Evolutionary conservation across 805 yeast genomes (phyloP), one percentile per base, ranked within the genome.

Genomic region (Saccharomycopsis vini): DNA sequence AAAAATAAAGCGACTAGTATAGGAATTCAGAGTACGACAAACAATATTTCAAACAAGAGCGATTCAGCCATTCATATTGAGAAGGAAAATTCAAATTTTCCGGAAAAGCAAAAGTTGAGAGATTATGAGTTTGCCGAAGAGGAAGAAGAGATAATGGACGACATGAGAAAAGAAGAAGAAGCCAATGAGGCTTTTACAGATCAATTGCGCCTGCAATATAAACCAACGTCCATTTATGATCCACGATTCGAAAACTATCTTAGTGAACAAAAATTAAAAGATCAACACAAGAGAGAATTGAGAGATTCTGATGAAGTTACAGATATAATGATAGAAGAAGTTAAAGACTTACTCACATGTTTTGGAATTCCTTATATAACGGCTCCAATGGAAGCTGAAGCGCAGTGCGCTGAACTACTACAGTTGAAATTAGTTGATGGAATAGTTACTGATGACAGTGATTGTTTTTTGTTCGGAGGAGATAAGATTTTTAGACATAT

Each of bases 371-470:
- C 99, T 0, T 92, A 77, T 52, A 73, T 92, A 7, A 85, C 95
- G 0, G 97, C 98, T 0, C 99, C 98, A 1, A 87, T 87, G 89
- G 99, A 92, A 62, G 98, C 98, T 1, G 99, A 92, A 63, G 97
- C 98, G 0, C 98, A 92, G 56, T 92, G 99, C 63, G 96, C 95
- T 0, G 85, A 81, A 51, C 62, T 92, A 5, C 61, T 77, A 32
- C 56, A 61, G n/a, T 60, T 88, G 19, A 75, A 73, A 0, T 65
- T 92, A 16, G 96, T 90, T 3, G 97, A 92, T 61, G 99, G 98
- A 0, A 81, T 92, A 4, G 80, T 92, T 20, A 92, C 98, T 0
- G 99, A 92, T 62, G 99, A 92, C 66, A 86, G 95, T 52, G 99
- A 92, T 71, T 88, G 95, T 40, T 92, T 92, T 54, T 61, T 92